phyloP scores from a whole-genome alignment of 1,284 basidiomycete genomes.

The Sporisorium scitamineum region DNA sequence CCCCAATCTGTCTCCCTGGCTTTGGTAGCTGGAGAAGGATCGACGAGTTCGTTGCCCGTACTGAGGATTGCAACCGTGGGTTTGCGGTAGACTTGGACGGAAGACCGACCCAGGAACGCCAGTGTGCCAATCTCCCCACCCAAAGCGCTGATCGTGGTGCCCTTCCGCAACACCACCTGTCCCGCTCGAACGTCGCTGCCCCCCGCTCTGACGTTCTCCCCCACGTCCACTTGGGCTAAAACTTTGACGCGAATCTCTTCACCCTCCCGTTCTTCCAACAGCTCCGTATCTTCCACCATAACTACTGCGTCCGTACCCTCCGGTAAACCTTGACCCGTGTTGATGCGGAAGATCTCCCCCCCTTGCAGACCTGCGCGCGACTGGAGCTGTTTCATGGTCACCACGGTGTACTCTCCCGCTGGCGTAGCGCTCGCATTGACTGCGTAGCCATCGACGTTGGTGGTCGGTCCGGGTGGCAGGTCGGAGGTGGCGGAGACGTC shows the following conservation, averaged over 20 bases:
- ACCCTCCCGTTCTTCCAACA: conserved; percentile 74
- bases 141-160: conserved; percentile 75
- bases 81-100: conserved; percentile 78
- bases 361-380: background rate
- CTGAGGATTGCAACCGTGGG: conserved; percentile 83
- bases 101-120: conserved; percentile 77
- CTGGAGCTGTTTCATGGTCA: conserved; percentile 72
- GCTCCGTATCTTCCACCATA: conserved; percentile 90
- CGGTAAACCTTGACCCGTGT: conserved; percentile 75
- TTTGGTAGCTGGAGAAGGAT: conserved; percentile 72
- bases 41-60: conserved; percentile 84
- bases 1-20: conserved; percentile 39
- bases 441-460: conserved; percentile 89
- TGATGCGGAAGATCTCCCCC: conserved; percentile 60
- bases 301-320: conserved; percentile 81
- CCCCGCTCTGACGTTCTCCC: conserved; percentile 80
- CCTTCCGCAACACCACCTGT: conserved; percentile 77
- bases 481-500: conserved; percentile 77
- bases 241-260: conserved; percentile 81
- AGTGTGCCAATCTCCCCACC: conserved; percentile 89
- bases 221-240: conserved; percentile 75
- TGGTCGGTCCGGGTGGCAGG: conserved; percentile 73
- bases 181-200: conserved; percentile 81
- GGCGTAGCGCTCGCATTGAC: conserved; percentile 70
- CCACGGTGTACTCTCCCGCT: conserved; percentile 78